Percentiles rank a stretch among this genome's conserved stretches.
phyloP scores from a whole-genome alignment of 306 rosid genomes.

The Geum urbanum region DNA sequence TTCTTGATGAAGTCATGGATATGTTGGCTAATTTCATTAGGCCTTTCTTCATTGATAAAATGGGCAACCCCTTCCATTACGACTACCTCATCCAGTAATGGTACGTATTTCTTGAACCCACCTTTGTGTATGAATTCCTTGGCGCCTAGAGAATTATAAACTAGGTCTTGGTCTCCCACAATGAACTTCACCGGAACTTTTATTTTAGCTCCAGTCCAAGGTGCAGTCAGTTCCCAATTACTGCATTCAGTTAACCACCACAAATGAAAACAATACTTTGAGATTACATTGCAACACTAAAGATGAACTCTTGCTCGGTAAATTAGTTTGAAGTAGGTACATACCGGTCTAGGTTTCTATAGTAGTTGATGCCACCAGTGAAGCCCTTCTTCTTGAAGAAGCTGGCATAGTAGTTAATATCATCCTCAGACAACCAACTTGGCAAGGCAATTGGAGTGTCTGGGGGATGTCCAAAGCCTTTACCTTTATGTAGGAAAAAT shows the following conservation, averaged over 20 bases:
- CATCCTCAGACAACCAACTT: constrained; percentile 65
- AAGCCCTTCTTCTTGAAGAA: constrained; percentile 62
- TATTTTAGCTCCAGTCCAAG: constrained; percentile 57
- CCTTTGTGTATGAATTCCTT: constrained; percentile 77
- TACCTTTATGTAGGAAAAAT: constrained; percentile 48
- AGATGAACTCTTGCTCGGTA: neutral
- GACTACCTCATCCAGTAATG: constrained; percentile 59
- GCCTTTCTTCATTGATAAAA: constrained; percentile 59
- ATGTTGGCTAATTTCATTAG: constrained; percentile 54
- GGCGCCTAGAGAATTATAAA: constrained; percentile 42
- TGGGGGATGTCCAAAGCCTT: constrained; percentile 37
- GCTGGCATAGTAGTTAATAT: constrained; percentile 48
- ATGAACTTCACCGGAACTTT: constrained; percentile 73
- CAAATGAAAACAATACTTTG: neutral
- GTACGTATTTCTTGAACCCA: constrained; percentile 63
- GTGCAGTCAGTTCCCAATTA: constrained; percentile 77
- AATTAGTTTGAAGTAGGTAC: constrained; percentile 11
- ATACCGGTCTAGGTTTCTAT: constrained; percentile 62
- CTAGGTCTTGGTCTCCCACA: constrained; percentile 69
- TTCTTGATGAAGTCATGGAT: constrained; percentile 56
- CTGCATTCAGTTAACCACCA: constrained; percentile 30
- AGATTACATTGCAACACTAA: neutral
- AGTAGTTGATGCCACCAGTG: constrained; percentile 63
- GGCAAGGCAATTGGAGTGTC: constrained; percentile 56
- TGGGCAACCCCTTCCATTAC: constrained; percentile 75